phyloP scores from a whole-genome alignment of 106 monocot species.

The Posidonia australis region DNA sequence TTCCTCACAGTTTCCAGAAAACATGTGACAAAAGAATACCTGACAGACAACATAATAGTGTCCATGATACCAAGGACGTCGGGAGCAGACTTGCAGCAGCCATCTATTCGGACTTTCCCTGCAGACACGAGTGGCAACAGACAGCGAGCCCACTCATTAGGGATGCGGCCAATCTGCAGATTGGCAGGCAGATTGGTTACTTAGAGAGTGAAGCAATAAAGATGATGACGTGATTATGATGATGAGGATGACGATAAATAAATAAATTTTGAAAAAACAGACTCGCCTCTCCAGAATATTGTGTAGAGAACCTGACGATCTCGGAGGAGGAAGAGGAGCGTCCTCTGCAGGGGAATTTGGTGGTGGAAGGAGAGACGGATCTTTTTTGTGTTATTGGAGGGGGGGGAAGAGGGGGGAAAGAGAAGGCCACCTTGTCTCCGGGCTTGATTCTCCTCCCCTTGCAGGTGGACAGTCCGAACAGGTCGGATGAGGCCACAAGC shows the following conservation, averaged over 20 bases:
- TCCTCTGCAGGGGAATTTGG: conserved; percentile 27
- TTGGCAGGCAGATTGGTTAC: not conserved
- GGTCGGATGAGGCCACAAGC: conserved; percentile 50
- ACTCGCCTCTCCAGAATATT: conserved; percentile 52
- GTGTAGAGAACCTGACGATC: conserved; percentile 81
- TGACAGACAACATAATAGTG: conserved; percentile 48
- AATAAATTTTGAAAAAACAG: not conserved
- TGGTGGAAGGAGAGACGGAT: not conserved
- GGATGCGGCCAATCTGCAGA: conserved; percentile 67
- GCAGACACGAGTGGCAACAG: conserved; percentile 53
- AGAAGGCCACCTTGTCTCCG: conserved; percentile 55
- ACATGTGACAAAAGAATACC: conserved; percentile 27
- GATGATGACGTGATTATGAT: not conserved
- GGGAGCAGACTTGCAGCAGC: conserved; percentile 56
- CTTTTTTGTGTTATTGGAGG: not conserved
- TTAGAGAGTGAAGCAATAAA: not conserved
- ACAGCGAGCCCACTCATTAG: conserved; percentile 95
- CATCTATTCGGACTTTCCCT: conserved; percentile 48
- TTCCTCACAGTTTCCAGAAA: no score
- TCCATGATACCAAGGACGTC: conserved; percentile 74
- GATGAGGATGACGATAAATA: not conserved
- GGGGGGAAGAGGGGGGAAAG: conserved; percentile 30
- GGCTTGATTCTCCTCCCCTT: conserved; percentile 55
- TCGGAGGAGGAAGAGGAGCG: conserved; percentile 47
- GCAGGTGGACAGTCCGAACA: conserved; percentile 82